Evolutionary conservation across 371 early-diverging fungal genomes (phyloP), one percentile per base, ranked within the genome.

Genomic region (Apophysomyces ossiformis): DNA sequence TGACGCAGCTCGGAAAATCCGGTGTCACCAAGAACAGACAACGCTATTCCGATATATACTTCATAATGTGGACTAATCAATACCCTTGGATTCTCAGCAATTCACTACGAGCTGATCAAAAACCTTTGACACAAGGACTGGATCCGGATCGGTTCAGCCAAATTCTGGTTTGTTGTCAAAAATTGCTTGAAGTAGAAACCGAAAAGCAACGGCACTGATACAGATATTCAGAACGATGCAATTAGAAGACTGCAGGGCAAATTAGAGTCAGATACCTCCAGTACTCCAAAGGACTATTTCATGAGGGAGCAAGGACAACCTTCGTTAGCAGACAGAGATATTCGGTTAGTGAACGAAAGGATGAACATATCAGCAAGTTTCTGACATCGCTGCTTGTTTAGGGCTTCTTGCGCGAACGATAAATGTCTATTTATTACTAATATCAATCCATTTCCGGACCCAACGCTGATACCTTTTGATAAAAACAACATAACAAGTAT

Each of bases 1-100:
- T 86, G 59, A 78, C 79, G 13, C 85, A 85, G 58, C 68, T 85
- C 8, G 89, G 87, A 38, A 84, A 82, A 63, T 79, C 76, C 8
- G 80, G 81, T 0, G 57, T 88, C 12, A 72, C 67, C 1, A 87
- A 84, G 66, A 84, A 85, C 16, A 76, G 79, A 32, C 68, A 86
- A 26, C 74, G 77, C 26, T 70, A 82, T 59, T 82, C 84, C 32
- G 89, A 89, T 45, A 77, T 79, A 66, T 89, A 85, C 65, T 89
- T 89, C 67, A 76, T 86, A 16, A 76, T 89, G 26, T 89, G 88
- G 88, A 85, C 82, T 37, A 89, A 89, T 58, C 88, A 88, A 56
- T 89, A 87, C 60, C 89, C 89, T 12, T 89, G 85, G 74, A 73
- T 86, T 39, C 67, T 89, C 8, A 75, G 80, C 56, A 84, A 84